Conservation (phyloP, 2,329 filamentous ascomycete genomes). For the Colletotrichum sp. region DNA sequence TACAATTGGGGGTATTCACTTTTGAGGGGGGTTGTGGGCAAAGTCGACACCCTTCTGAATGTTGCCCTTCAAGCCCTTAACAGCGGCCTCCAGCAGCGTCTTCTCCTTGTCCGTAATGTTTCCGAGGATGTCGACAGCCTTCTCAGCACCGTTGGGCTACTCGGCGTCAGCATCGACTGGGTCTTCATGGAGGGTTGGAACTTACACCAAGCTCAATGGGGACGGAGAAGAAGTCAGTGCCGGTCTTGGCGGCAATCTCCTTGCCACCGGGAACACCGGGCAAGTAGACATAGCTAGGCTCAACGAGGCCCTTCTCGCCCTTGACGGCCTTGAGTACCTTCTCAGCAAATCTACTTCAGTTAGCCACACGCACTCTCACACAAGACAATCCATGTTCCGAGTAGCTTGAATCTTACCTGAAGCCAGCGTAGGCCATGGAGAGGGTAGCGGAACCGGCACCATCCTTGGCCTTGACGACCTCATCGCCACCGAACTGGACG, state of each 20-base stretch:
- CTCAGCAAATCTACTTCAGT: slow-evolving; percentile 78
- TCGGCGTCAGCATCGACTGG: slow-evolving; percentile 28
- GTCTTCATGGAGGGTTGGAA: slow-evolving; percentile 26
- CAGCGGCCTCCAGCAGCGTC: slow-evolving; percentile 77
- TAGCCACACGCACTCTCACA: slow-evolving; percentile 24
- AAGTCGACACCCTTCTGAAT: slow-evolving; percentile 94
- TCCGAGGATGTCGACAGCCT: slow-evolving; percentile 80
- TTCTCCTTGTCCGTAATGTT: slow-evolving; percentile 87
- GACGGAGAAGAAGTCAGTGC: slow-evolving; percentile 93
- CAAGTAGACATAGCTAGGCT: slow-evolving; percentile 96
- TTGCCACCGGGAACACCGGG: slow-evolving; percentile 88
- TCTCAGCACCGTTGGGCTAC: slow-evolving; percentile 83
- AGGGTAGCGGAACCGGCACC: slow-evolving; percentile 89
- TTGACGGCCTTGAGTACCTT: slow-evolving; percentile 87
- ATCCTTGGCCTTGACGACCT: slow-evolving; percentile 95
- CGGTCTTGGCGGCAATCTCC: slow-evolving; percentile 82
- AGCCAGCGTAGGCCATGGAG: slow-evolving; percentile 96
- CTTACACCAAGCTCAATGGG: slow-evolving; percentile 94
- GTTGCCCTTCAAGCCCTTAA: slow-evolving; percentile 86
- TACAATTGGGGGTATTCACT: slow-evolving; percentile 64
- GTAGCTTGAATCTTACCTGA: slow-evolving; percentile 64
- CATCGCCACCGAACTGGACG: slow-evolving; percentile 97
- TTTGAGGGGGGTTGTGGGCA: slow-evolving; percentile 84
- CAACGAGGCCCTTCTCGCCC: slow-evolving; percentile 91
- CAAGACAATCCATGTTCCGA: not conserved